Conservation (phyloP, 116 monocot species). For the Iris pallida region DNA sequence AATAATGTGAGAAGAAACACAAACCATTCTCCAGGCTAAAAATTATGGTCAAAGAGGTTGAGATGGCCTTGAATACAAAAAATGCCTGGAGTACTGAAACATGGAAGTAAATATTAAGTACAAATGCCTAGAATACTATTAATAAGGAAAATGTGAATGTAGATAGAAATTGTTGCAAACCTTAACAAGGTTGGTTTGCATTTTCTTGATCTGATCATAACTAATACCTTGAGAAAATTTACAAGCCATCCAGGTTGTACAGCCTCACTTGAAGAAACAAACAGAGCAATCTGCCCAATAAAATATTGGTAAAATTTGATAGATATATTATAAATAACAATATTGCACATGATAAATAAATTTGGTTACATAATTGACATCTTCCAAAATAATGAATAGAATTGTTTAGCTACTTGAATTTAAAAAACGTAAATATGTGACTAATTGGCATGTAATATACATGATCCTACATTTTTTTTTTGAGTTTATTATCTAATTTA, state of each 20-base stretch:
- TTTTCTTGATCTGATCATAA: constrained; percentile 46
- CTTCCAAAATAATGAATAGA: too few species aligned
- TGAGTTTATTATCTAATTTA: too few species aligned
- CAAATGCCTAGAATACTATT: too few species aligned
- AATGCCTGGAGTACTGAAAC: constrained; percentile 77
- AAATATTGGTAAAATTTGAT: too few species aligned
- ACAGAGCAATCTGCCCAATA: constrained; percentile 68
- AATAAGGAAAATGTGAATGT: too few species aligned
- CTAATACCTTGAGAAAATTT: constrained; percentile 55
- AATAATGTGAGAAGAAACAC: constrained; percentile 10
- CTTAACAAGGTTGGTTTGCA: constrained; percentile 77
- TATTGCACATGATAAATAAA: too few species aligned
- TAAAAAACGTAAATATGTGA: too few species aligned
- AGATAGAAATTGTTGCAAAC: constrained; percentile 20
- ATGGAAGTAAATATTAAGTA: constrained; percentile 2
- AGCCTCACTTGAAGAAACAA: constrained; percentile 90
- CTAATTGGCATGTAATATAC: too few species aligned
- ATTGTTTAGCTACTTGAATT: too few species aligned
- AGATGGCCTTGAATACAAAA: constrained; percentile 80
- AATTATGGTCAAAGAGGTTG: constrained; percentile 83
- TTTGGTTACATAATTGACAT: too few species aligned
- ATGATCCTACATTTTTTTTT: too few species aligned
- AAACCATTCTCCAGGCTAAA: constrained; percentile 93
- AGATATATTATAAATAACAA: too few species aligned
- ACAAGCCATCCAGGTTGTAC: constrained; percentile 77